Evolutionary conservation across 2,329 filamentous ascomycete species (phyloP).

Genomic region (Beauveria sp.): DNA sequence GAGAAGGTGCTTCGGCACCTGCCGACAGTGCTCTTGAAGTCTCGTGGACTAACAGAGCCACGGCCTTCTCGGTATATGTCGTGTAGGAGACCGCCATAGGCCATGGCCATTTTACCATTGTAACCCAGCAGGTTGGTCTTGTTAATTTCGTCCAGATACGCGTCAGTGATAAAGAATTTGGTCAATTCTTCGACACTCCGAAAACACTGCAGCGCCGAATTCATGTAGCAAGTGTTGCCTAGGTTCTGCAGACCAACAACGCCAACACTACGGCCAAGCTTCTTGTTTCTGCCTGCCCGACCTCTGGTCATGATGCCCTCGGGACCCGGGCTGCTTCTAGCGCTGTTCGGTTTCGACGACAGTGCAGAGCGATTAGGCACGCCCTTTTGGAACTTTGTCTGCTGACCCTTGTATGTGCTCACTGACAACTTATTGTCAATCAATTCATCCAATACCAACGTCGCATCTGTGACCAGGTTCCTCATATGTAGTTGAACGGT

Average conservation of each 20-base stretch:
- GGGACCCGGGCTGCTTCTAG: slow-evolving; percentile 60
- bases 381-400: slow-evolving; percentile 27
- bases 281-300: slow-evolving; percentile 59
- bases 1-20: slow-evolving; percentile 79
- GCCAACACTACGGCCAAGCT: slow-evolving; percentile 62
- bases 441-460: slow-evolving; percentile 78
- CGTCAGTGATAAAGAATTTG: slow-evolving; percentile 74
- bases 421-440: slow-evolving; percentile 52
- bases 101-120: slow-evolving; percentile 75
- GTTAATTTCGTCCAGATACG: slow-evolving; percentile 77
- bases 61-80: slow-evolving; percentile 68
- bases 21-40: slow-evolving; percentile 78
- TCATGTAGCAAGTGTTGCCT: slow-evolving; percentile 99
- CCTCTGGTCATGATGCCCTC: slow-evolving; percentile 61
- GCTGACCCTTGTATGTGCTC: slow-evolving; percentile 36
- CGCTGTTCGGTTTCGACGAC: slow-evolving; percentile 37
- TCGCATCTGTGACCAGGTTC: slow-evolving; percentile 63
- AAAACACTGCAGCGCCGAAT: slow-evolving; percentile 90
- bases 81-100: slow-evolving; percentile 68
- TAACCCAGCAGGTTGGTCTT: slow-evolving; percentile 77
- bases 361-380: slow-evolving; percentile 22
- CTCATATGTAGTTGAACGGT: slow-evolving; percentile 55
- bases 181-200: slow-evolving; percentile 89
- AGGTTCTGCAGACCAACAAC: slow-evolving; percentile 81
- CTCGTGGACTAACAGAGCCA: slow-evolving; percentile 65